These are phyloP conservation scores for Tympanopsis confertula DNA, from an alignment of 2,329 filamentous ascomycete genomes.

Conservation along the genomic window DNA sequence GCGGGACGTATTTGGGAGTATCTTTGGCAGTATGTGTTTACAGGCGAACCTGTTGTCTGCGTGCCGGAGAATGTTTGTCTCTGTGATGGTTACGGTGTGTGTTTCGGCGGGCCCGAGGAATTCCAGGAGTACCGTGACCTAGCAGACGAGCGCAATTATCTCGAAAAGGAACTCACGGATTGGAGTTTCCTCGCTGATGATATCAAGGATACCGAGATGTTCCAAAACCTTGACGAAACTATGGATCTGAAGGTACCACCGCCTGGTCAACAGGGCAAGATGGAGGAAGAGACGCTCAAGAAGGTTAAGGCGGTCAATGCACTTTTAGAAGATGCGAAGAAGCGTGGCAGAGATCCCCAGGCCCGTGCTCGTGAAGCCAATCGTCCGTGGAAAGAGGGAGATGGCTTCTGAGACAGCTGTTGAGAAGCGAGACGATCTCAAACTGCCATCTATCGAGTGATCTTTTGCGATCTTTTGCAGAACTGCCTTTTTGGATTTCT, in stretches of 20 bases:
- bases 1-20: slow-evolving; percentile 52
- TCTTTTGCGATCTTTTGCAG: too few species aligned
- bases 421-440: too few species aligned
- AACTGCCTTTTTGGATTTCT: too few species aligned
- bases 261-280: neutral
- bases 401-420: neutral
- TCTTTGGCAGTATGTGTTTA: slow-evolving; percentile 52
- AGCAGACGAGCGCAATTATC: neutral
- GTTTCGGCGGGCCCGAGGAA: slow-evolving; percentile 1
- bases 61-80: neutral
- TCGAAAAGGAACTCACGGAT: neutral
- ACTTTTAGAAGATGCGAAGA: neutral
- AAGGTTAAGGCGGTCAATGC: neutral
- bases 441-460: too few species aligned
- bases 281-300: neutral
- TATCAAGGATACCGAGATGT: neutral
- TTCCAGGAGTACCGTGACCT: neutral
- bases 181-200: neutral
- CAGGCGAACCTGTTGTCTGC: slow-evolving; percentile 16
- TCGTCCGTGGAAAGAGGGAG: neutral
- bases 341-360: neutral
- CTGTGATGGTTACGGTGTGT: slow-evolving; percentile 3
- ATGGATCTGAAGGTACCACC: neutral
- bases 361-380: neutral
- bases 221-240: neutral